Evolutionary conservation across 495 filamentous ascomycete species (phyloP).

Genomic region (Talaromyces ruber): DNA sequence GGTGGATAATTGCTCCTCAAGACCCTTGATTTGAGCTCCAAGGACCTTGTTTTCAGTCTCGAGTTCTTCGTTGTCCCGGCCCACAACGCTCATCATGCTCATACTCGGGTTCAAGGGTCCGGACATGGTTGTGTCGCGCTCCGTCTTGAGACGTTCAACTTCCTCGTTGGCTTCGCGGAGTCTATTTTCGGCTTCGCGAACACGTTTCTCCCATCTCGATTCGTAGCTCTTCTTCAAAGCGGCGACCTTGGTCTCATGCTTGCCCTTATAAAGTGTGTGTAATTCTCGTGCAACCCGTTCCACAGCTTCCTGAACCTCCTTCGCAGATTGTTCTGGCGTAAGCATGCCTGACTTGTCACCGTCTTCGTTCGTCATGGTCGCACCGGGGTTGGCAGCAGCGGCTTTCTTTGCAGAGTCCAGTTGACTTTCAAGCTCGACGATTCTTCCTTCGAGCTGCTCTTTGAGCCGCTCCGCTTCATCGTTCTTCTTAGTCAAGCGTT

Average conservation of each 20-base stretch:
- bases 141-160: slow-evolving; percentile 60
- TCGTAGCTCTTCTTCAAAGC: slow-evolving; percentile 95
- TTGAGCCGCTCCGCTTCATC: slow-evolving; percentile 68
- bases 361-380: slow-evolving; percentile 8
- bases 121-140: slow-evolving; percentile 57
- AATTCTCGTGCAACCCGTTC: slow-evolving; percentile 83
- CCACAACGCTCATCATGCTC: slow-evolving; percentile 16
- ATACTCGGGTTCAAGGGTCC: slow-evolving; percentile 42
- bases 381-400: slow-evolving; percentile 8
- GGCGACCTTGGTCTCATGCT: slow-evolving; percentile 90
- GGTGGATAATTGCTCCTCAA: slow-evolving; percentile 57
- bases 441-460: slow-evolving; percentile 46
- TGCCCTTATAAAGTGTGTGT: slow-evolving; percentile 88
- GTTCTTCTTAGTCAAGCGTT: slow-evolving; percentile 58
- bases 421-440: slow-evolving; percentile 64
- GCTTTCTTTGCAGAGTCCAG: slow-evolving; percentile 56
- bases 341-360: slow-evolving; percentile 7
- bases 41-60: slow-evolving; percentile 43
- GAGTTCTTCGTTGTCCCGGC: slow-evolving; percentile 39
- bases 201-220: slow-evolving; percentile 75
- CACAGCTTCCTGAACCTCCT: slow-evolving; percentile 74
- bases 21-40: slow-evolving; percentile 58
- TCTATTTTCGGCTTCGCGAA: slow-evolving; percentile 62
- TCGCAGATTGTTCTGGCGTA: slow-evolving; percentile 30
- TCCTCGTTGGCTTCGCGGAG: slow-evolving; percentile 59